Evolutionary conservation across 352 stramenopile species (phyloP).

Genomic region (Phytophthora podocarpi): DNA sequence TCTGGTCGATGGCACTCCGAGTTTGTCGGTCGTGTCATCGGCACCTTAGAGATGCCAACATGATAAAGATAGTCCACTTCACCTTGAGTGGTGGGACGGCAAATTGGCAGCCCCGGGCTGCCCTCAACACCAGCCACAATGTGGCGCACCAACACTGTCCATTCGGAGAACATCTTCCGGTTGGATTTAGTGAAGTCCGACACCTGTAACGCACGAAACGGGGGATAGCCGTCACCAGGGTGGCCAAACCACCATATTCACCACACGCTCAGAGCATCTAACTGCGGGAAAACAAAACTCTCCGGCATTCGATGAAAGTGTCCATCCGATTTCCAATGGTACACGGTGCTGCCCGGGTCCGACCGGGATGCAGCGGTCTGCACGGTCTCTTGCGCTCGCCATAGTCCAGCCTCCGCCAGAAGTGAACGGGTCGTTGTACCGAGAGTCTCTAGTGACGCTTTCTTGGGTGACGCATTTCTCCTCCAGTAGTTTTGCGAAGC

Average conservation of each 20-base stretch:
- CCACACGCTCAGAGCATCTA: constrained; percentile 11
- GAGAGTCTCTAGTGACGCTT: background rate
- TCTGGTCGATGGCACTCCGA: background rate
- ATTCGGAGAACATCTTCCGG: constrained; percentile 13
- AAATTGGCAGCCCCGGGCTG: background rate
- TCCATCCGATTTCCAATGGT: no score
- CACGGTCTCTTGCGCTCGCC: background rate
- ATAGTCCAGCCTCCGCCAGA: constrained; percentile 1
- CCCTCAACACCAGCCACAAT: background rate
- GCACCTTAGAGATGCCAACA: constrained; percentile 3
- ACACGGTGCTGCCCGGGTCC: no score
- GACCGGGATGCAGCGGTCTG: no score
- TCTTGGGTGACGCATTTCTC: background rate
- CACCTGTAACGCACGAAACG: background rate
- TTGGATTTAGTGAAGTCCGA: constrained; percentile 5
- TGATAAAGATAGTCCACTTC: constrained; percentile 1
- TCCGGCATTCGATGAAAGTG: constrained; percentile 14
- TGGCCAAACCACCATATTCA: constrained; percentile 8
- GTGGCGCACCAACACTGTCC: constrained; percentile 7
- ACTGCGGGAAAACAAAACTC: constrained; percentile 2
- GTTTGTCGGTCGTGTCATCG: background rate
- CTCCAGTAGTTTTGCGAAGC: constrained; percentile 5
- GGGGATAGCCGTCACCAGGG: background rate
- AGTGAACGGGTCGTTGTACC: background rate
- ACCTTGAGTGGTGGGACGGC: background rate